Percentiles rank a stretch among this genome's conserved stretches.
phyloP scores from a whole-genome alignment of 495 filamentous ascomycete species.

The Cercophora samala region DNA sequence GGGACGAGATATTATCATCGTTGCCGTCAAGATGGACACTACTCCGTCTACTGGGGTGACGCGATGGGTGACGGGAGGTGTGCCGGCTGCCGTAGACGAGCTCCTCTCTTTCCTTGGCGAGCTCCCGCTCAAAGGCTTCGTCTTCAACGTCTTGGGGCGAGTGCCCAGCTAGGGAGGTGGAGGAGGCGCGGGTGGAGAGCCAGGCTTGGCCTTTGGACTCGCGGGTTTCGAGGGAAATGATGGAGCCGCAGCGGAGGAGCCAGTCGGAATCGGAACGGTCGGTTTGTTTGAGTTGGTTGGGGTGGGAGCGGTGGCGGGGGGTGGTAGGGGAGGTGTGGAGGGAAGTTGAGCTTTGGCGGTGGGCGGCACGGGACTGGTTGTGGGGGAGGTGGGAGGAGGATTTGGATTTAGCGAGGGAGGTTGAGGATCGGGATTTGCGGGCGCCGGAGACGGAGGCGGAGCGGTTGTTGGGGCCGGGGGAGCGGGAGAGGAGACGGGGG shows the following conservation, averaged over 20 bases:
- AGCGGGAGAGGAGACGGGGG: conserved; percentile 54
- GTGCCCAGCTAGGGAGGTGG: conserved; percentile 58
- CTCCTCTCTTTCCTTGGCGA: conserved; percentile 35
- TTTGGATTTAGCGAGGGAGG: conserved; percentile 41
- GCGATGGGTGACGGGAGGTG: neutral
- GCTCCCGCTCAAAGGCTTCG: conserved; percentile 43
- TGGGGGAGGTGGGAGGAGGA: conserved; percentile 44
- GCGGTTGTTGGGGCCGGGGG: conserved; percentile 43
- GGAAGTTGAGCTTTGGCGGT: conserved; percentile 24
- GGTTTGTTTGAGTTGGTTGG: conserved; percentile 17
- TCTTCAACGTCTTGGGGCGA: conserved; percentile 46
- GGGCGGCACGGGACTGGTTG: neutral
- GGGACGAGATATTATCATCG: conserved; percentile 34
- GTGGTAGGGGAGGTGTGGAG: conserved; percentile 26
- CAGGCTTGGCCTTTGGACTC: conserved; percentile 79
- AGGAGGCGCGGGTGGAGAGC: conserved; percentile 68
- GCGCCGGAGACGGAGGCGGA: conserved; percentile 24
- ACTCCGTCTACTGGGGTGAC: conserved; percentile 25
- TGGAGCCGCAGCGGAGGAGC: conserved; percentile 69
- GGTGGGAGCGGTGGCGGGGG: conserved; percentile 15
- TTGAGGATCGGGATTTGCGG: neutral
- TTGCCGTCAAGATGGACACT: conserved; percentile 29
- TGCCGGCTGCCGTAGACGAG: neutral
- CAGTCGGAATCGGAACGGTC: conserved; percentile 57
- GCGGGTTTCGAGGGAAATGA: conserved; percentile 64